Conservation (phyloP, 2,329 filamentous ascomycete genomes). For the Leptographium lundbergii region DNA sequence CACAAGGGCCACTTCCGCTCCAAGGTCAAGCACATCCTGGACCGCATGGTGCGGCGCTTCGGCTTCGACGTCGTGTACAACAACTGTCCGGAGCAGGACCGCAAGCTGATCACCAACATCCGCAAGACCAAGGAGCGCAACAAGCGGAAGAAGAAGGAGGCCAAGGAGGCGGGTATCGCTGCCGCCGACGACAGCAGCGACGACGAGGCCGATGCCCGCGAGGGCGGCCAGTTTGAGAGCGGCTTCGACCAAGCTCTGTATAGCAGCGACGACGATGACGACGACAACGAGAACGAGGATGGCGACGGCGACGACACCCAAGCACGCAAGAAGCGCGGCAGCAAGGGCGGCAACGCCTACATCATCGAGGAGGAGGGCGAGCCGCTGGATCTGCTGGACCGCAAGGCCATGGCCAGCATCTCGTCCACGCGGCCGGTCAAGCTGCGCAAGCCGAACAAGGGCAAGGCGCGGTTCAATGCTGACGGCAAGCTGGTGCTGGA, state of each 20-base stretch:
- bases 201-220: constrained; percentile 39
- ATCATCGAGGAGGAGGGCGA: constrained; percentile 93
- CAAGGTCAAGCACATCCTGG: constrained; percentile 96
- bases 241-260: constrained; percentile 95
- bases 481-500: constrained; percentile 75
- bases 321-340: constrained; percentile 28
- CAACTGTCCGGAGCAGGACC: constrained; percentile 72
- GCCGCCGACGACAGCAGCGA: constrained; percentile 34
- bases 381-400: constrained; percentile 84
- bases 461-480: constrained; percentile 56
- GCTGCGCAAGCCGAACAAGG: constrained; percentile 43
- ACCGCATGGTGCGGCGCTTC: constrained; percentile 86
- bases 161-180: constrained; percentile 38
- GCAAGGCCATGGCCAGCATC: constrained; percentile 80
- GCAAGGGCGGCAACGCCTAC: constrained; percentile 58
- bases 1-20: constrained; percentile 95
- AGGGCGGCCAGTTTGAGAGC: constrained; percentile 62
- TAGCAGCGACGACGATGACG: constrained; percentile 51
- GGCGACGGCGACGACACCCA: not conserved
- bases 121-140: constrained; percentile 85
- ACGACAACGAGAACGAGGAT: constrained; percentile 27
- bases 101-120: constrained; percentile 86
- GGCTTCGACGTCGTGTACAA: constrained; percentile 70
- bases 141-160: constrained; percentile 75
- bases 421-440: constrained; percentile 75